A percentile compares a stretch with the other conserved stretches of the same genome.
Conservation (phyloP, 2,329 filamentous ascomycete genomes). For the Pseudovirgaria hyperparasitica region DNA sequence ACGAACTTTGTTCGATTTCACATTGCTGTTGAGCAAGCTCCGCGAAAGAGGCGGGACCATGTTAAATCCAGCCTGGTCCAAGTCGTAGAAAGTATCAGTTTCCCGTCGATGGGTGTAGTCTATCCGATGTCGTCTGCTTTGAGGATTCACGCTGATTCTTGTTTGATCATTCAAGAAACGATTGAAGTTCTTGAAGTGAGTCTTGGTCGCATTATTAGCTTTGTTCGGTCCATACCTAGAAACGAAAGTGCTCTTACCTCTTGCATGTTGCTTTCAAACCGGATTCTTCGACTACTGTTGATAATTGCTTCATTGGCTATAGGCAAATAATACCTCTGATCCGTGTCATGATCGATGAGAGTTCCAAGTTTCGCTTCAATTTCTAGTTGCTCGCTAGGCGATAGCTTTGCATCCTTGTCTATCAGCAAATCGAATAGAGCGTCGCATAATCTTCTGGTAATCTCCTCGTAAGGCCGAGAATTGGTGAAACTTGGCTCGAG, state of each 20-base stretch:
- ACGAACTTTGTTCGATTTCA: constrained; percentile 16
- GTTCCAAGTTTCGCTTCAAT: constrained; percentile 89
- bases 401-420: constrained; percentile 46
- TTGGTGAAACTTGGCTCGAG: constrained; percentile 51
- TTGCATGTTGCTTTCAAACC: constrained; percentile 85
- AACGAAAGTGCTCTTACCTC: no score
- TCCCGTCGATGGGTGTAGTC: constrained; percentile 74
- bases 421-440: constrained; percentile 66
- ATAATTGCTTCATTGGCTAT: constrained; percentile 51
- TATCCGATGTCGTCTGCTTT: constrained; percentile 44
- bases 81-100: constrained; percentile 62
- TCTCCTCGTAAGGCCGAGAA: constrained; percentile 57
- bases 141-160: constrained; percentile 34
- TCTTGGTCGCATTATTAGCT: no score
- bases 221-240: no score
- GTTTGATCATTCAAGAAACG: constrained; percentile 66
- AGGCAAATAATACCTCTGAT: constrained; percentile 53
- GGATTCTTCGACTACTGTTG: constrained; percentile 12
- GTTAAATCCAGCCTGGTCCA: constrained; percentile 37
- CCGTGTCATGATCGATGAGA: constrained; percentile 60
- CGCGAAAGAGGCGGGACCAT: constrained; percentile 37
- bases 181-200: constrained; percentile 79
- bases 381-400: constrained; percentile 60
- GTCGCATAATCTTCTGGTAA: constrained; percentile 66
- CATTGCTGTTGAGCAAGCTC: constrained; percentile 38